Percentiles rank a stretch among this genome's conserved stretches.
Evolutionary conservation across 2,329 filamentous ascomycete species (phyloP).

Genomic region (Colletotrichum incanum): DNA sequence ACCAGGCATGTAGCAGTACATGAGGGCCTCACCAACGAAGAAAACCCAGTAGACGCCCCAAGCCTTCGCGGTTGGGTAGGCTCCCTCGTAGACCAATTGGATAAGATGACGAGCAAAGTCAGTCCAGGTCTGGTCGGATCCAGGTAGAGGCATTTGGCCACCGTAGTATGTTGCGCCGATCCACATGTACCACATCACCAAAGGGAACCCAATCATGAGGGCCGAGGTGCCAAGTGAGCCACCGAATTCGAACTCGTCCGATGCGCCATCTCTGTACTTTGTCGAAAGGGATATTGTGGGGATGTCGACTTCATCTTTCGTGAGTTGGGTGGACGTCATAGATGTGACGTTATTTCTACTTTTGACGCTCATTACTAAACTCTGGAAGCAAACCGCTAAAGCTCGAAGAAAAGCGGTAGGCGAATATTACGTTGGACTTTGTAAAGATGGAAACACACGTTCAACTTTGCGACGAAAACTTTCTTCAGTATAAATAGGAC

Average conservation of each 20-base stretch:
- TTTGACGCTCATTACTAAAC: background rate
- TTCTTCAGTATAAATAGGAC: background rate
- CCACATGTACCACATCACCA: constrained; percentile 99
- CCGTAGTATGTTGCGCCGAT: constrained; percentile 94
- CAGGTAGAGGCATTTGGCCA: constrained; percentile 82
- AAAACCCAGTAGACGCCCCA: constrained; percentile 91
- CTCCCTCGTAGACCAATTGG: constrained; percentile 81
- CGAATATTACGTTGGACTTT: background rate
- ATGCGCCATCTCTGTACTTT: constrained; percentile 44
- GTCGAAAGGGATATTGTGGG: background rate
- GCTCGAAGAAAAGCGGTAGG: background rate
- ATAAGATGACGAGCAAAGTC: constrained; percentile 83
- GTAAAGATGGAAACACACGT: background rate
- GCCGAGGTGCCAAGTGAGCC: constrained; percentile 83
- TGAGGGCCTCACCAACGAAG: constrained; percentile 80
- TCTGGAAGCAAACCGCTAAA: background rate
- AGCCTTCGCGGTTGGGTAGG: constrained; percentile 81
- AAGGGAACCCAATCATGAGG: constrained; percentile 95
- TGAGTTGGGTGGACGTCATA: too few species aligned
- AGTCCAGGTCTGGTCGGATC: constrained; percentile 74
- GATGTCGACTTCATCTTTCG: background rate
- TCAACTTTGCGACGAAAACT: background rate
- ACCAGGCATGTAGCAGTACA: constrained; percentile 84
- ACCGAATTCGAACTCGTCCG: constrained; percentile 80
- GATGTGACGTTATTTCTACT: background rate